Evolutionary conservation across 2,329 filamentous ascomycete genomes (phyloP), one percentile per base, ranked within the genome.

Genomic region (Fusarium globosum): DNA sequence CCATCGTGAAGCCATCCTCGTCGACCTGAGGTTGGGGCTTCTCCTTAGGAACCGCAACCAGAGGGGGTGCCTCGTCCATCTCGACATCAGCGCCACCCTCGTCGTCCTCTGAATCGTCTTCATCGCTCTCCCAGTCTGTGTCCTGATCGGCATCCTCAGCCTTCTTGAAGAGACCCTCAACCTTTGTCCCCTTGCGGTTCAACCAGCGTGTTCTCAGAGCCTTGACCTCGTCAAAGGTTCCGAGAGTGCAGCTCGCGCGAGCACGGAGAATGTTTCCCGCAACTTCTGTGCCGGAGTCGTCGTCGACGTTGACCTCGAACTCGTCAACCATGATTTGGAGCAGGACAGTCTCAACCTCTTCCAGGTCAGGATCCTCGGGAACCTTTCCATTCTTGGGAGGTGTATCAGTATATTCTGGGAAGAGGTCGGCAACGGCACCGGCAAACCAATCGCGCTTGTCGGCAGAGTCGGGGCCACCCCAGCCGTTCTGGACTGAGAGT

Each of bases 391-490:
- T 76, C 53, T 73, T 78, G 45, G 75, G 72, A 51, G 78, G 76
- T 15, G 80, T 73, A 61, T 84, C 82, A 64, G 84, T 83, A 74
- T 97, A 90, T 74, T 95, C 88, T 28, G 86, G 86, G 76, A 98
- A 92, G 71, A 97, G 90, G 33, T 97, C 94, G 67, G 92, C 92
- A 60, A 98, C 88, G 48, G 93, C 93, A 72, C 95, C 95, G 58
- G 94, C 96, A 79, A 99, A 94, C 96, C 95, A 98, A 87, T 97
- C 96, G 79, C 96, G 93, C 86, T 98, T 98, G 83, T 97, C 94
- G 69, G 87, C 82, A 28, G 91, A 92, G 79, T 94, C 91, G 45
- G 94, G 90, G 5, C 96, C 96, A 78, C 96, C 96, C 93, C 95
- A 97, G 83, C 90, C 88, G 82, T 94, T 94, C 81, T 93, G 89